Conservation (phyloP, 2,329 filamentous ascomycete species). For the Scedosporium aurantiacum region DNA sequence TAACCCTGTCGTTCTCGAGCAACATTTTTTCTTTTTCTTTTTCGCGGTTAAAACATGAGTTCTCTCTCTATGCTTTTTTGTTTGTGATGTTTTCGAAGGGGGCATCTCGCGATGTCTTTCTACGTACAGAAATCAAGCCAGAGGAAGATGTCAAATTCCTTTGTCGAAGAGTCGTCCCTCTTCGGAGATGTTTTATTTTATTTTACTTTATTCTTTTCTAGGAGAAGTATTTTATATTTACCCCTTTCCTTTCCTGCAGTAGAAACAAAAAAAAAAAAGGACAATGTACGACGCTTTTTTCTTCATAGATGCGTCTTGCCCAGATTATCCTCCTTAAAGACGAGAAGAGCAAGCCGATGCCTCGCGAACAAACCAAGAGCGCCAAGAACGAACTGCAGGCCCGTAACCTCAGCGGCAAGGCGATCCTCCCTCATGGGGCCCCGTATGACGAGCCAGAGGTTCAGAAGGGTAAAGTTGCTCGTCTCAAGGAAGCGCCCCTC, state of each 20-base stretch:
- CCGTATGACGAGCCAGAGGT: slow-evolving; percentile 93
- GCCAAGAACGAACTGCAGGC: slow-evolving; percentile 67
- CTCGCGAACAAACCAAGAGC: slow-evolving; percentile 75
- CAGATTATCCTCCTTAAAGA: slow-evolving; percentile 86
- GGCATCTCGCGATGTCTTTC: neutral
- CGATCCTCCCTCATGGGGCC: slow-evolving; percentile 82
- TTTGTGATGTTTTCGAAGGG: no score
- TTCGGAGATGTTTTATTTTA: neutral
- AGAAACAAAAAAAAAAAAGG: neutral
- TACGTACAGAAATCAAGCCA: neutral
- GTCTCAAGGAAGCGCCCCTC: slow-evolving; percentile 65
- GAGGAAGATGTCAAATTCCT: no score
- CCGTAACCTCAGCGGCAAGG: slow-evolving; percentile 67
- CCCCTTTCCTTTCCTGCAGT: neutral
- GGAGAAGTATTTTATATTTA: neutral
- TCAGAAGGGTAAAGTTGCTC: slow-evolving; percentile 85
- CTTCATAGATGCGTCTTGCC: slow-evolving; percentile 22
- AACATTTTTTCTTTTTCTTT: no score
- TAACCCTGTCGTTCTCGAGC: no score
- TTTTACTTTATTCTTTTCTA: neutral
- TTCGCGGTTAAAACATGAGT: no score
- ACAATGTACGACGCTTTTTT: neutral
- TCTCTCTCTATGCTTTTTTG: no score
- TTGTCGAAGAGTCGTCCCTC: neutral
- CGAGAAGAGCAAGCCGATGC: slow-evolving; percentile 72